Conservation (phyloP, 1,284 basidiomycete species). For the Violaceomyces palustris region DNA sequence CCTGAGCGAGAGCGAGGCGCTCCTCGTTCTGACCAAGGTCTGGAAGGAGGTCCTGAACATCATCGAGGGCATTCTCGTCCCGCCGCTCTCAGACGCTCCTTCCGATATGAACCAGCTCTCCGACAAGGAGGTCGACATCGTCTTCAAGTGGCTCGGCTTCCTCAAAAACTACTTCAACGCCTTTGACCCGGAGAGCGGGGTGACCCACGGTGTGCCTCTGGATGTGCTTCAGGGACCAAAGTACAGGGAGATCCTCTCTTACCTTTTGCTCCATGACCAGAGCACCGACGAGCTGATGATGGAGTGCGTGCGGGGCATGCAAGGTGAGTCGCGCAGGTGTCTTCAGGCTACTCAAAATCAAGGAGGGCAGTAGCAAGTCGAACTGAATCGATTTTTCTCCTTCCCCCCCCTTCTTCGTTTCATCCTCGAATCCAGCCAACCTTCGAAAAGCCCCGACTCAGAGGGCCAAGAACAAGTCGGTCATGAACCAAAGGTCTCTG, state of each 20-base stretch:
- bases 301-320: constrained; percentile 90
- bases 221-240: constrained; percentile 91
- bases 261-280: constrained; percentile 47
- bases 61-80: constrained; percentile 83
- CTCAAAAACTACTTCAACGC: constrained; percentile 91
- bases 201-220: constrained; percentile 61
- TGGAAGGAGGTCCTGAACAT: constrained; percentile 94
- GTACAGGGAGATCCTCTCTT: constrained; percentile 64
- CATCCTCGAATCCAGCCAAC: too few relatives aligned
- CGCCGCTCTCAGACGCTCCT: constrained; percentile 79
- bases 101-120: constrained; percentile 84
- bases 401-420: background rate
- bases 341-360: too few relatives aligned
- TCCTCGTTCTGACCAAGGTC: constrained; percentile 84
- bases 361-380: too few relatives aligned
- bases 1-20: constrained; percentile 64
- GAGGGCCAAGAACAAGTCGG: constrained; percentile 64
- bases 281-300: constrained; percentile 56
- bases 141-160: constrained; percentile 87
- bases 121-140: constrained; percentile 94
- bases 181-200: constrained; percentile 75
- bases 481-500: constrained; percentile 73
- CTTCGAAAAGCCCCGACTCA: constrained; percentile 23
- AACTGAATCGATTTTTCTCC: background rate
- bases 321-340: constrained; percentile 66